Conservation (phyloP, 495 filamentous ascomycete species). For the Aspergillus haitiensis region DNA sequence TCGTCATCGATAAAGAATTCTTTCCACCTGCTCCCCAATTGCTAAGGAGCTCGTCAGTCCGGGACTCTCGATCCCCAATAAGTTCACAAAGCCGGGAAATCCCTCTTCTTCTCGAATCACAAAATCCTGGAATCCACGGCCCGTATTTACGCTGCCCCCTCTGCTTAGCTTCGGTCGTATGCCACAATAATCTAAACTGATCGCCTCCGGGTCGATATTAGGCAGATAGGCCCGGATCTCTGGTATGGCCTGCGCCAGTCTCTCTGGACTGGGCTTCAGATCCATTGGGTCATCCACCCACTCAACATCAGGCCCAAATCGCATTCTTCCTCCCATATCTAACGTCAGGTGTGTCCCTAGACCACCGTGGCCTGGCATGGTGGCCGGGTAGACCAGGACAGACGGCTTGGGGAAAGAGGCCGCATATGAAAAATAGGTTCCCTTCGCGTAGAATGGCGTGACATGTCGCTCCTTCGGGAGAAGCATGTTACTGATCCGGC, state of each 20-base stretch:
- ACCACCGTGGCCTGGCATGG: slow-evolving; percentile 74
- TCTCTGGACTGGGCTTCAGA: slow-evolving; percentile 51
- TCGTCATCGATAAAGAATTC: slow-evolving; percentile 61
- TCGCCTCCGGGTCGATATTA: slow-evolving; percentile 58
- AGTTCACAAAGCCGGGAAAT: slow-evolving; percentile 82
- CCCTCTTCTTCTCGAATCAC: slow-evolving; percentile 79
- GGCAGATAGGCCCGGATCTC: slow-evolving; percentile 83
- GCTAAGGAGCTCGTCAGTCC: slow-evolving; percentile 88
- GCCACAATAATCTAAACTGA: slow-evolving; percentile 85
- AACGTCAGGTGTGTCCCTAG: slow-evolving; percentile 93
- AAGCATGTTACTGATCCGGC: slow-evolving; percentile 77
- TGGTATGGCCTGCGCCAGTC: slow-evolving; percentile 63
- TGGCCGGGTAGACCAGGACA: slow-evolving; percentile 85
- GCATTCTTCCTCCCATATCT: slow-evolving; percentile 79
- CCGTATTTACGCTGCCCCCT: slow-evolving; percentile 55
- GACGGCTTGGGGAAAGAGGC: slow-evolving; percentile 61
- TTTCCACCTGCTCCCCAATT: slow-evolving; percentile 80
- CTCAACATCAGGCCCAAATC: slow-evolving; percentile 95
- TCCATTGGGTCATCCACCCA: slow-evolving; percentile 73
- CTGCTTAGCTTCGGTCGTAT: slow-evolving; percentile 82
- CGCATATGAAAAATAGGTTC: slow-evolving; percentile 88
- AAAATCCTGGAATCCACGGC: slow-evolving; percentile 79
- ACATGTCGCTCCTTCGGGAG: slow-evolving; percentile 58
- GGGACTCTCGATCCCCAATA: slow-evolving; percentile 92
- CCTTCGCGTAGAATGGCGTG: slow-evolving; percentile 82